A percentile compares a stretch with the other conserved stretches of the same genome.
Conservation (phyloP, 2,329 filamentous ascomycete genomes). For the Cordyceps tenuipes region DNA sequence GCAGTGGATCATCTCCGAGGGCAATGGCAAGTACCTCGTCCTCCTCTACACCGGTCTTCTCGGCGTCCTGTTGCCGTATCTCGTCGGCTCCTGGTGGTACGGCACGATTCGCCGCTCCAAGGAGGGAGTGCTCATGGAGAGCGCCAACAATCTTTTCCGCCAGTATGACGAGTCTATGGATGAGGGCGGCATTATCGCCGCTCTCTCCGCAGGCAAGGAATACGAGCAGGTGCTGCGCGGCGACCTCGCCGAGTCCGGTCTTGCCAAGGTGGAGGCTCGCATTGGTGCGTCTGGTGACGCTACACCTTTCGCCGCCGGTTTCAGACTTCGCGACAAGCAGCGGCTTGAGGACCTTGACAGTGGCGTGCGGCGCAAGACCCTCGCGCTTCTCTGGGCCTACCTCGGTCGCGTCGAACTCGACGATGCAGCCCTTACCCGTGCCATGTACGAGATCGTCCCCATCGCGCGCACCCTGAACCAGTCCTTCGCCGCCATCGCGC, state of each 20-base stretch:
- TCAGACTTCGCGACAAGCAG: constrained; percentile 66
- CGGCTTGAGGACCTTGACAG: constrained; percentile 75
- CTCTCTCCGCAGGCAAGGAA: constrained; percentile 79
- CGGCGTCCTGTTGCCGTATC: constrained; percentile 82
- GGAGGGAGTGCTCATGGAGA: constrained; percentile 87
- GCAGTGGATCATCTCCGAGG: constrained; percentile 84
- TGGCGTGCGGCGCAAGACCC: constrained; percentile 70
- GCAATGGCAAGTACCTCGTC: constrained; percentile 91
- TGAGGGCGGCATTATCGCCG: constrained; percentile 68
- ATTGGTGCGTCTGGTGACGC: constrained; percentile 56
- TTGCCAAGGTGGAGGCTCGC: constrained; percentile 76
- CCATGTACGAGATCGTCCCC: constrained; percentile 85
- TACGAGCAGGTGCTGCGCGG: constrained; percentile 70
- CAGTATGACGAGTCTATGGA: constrained; percentile 83
- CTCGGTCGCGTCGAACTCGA: constrained; percentile 80
- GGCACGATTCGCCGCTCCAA: constrained; percentile 88
- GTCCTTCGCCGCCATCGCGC: constrained; percentile 75
- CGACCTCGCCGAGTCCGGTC: constrained; percentile 68
- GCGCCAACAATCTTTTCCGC: constrained; percentile 87
- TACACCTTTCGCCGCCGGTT: constrained; percentile 42
- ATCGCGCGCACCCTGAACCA: constrained; percentile 79
- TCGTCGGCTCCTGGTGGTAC: constrained; percentile 98
- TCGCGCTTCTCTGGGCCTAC: constrained; percentile 92
- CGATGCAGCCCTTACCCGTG: constrained; percentile 65
- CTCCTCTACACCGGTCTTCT: constrained; percentile 82